Evolutionary conservation across 345 rosid species (phyloP).

Genomic region (Ceriops zippeliana): DNA sequence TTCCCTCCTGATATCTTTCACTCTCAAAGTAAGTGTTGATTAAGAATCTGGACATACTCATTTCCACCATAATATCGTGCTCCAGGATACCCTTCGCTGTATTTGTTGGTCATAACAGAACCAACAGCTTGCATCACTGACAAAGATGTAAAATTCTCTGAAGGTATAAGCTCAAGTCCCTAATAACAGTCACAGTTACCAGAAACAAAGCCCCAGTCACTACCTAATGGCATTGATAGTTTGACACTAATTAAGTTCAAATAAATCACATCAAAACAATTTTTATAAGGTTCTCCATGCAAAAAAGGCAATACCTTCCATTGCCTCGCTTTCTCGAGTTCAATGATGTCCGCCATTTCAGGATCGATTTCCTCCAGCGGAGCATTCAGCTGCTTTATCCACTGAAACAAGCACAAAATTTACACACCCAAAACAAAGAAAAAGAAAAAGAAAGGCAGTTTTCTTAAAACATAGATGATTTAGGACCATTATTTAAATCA

Average conservation of each 20-base stretch:
- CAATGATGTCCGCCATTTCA: constrained; percentile 79
- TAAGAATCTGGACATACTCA: constrained; percentile 46
- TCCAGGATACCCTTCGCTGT: constrained; percentile 96
- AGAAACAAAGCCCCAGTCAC: not conserved
- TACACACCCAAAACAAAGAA: not conserved
- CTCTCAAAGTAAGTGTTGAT: no score
- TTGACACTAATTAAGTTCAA: not conserved
- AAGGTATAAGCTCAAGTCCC: constrained; percentile 95
- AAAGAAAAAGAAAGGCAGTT: not conserved
- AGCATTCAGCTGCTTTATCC: constrained; percentile 81
- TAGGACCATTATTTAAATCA: not conserved
- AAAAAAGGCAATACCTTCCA: constrained; percentile 63
- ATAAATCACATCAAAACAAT: not conserved
- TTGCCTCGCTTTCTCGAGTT: constrained; percentile 97
- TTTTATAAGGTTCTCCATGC: not conserved
- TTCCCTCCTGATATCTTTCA: no score
- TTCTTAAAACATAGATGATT: not conserved
- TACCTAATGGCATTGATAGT: not conserved
- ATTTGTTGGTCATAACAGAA: constrained; percentile 93
- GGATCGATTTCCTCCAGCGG: constrained; percentile 83
- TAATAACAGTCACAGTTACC: constrained; percentile 18
- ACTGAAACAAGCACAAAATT: constrained; percentile 37
- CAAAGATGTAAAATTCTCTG: constrained; percentile 88
- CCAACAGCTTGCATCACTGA: constrained; percentile 99
- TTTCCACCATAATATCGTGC: constrained; percentile 97